A percentile compares a stretch with the other conserved stretches of the same genome.
These are phyloP conservation scores for Rhizoctonia solani DNA, from an alignment of 1,284 basidiomycete species.

Conservation along the genomic window DNA sequence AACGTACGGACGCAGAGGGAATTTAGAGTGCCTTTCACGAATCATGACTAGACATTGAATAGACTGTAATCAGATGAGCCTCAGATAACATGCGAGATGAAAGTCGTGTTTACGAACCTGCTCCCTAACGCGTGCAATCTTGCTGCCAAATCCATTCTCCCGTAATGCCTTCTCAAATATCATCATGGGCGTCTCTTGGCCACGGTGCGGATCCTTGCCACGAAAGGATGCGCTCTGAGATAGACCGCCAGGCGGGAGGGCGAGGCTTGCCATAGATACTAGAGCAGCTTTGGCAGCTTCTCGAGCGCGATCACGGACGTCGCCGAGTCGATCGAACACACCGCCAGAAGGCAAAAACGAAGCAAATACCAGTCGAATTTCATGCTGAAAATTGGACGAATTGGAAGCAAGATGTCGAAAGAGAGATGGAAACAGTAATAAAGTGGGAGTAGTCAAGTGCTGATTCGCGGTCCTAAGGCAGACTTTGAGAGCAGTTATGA, in stretches of 20 bases:
- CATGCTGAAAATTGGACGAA: conserved; percentile 46
- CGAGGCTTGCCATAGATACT: conserved; percentile 69
- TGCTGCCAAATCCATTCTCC: conserved; percentile 74
- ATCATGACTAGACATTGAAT: conserved; percentile 55
- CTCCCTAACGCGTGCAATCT: conserved; percentile 80
- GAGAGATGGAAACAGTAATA: conserved; percentile 64
- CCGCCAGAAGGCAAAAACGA: conserved; percentile 75
- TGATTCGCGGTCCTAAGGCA: conserved; percentile 80
- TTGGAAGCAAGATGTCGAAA: conserved; percentile 64
- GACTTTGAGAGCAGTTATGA: conserved; percentile 69
- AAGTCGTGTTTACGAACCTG: conserved; percentile 57
- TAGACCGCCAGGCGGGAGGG: conserved; percentile 59
- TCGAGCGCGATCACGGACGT: conserved; percentile 70
- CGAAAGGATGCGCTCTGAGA: conserved; percentile 47
- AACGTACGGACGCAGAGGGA: conserved; percentile 85
- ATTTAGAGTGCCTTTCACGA: conserved; percentile 65
- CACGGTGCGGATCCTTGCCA: conserved; percentile 64
- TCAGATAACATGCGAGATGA: conserved; percentile 34
- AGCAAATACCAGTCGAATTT: conserved; percentile 65
- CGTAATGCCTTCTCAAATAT: conserved; percentile 77
- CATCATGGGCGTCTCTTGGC: conserved; percentile 71
- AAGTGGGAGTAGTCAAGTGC: conserved; percentile 74
- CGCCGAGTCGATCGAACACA: conserved; percentile 80
- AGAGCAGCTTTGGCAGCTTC: conserved; percentile 76
- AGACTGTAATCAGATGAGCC: conserved; percentile 23